Conservation (phyloP, 768 basidiomycete genomes). For the Trametopsis cervina region DNA sequence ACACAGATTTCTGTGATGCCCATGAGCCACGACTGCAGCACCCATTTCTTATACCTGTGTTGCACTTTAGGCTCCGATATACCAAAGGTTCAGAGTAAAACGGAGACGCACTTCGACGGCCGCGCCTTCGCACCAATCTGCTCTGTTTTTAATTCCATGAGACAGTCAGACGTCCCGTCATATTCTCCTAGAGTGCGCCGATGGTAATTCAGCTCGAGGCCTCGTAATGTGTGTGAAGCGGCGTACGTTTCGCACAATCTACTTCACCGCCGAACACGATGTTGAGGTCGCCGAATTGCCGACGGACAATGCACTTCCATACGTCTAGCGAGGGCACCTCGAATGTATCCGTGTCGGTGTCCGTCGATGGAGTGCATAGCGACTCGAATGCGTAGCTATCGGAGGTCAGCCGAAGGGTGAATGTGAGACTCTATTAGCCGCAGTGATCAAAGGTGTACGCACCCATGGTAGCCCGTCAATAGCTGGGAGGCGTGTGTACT, state of each 20-base stretch:
- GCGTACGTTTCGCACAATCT: slow-evolving; percentile 5
- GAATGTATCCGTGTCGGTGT: not conserved
- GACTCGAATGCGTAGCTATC: not conserved
- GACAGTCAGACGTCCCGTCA: not conserved
- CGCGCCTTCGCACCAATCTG: not conserved
- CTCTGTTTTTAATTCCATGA: slow-evolving; percentile 8
- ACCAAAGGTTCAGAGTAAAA: not conserved
- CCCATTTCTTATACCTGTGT: slow-evolving; percentile 1
- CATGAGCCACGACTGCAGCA: slow-evolving; percentile 6
- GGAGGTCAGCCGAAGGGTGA: too few species aligned
- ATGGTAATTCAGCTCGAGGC: too few species aligned
- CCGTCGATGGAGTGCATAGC: not conserved
- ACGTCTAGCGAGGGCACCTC: not conserved
- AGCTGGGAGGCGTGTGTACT: too few species aligned
- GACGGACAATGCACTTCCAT: slow-evolving; percentile 5
- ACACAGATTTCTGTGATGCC: slow-evolving; percentile 2
- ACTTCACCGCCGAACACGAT: slow-evolving; percentile 7
- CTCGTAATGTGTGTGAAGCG: too few species aligned
- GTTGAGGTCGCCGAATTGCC: slow-evolving; percentile 2
- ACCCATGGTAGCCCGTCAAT: too few species aligned
- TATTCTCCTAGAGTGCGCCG: slow-evolving; percentile 1
- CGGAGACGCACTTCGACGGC: not conserved
- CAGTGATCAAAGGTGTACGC: too few species aligned
- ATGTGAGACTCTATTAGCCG: too few species aligned
- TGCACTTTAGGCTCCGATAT: not conserved